Evolutionary conservation across 2,329 filamentous ascomycete genomes (phyloP), one percentile per base, ranked within the genome.

Genomic region (Colletotrichum magnum): DNA sequence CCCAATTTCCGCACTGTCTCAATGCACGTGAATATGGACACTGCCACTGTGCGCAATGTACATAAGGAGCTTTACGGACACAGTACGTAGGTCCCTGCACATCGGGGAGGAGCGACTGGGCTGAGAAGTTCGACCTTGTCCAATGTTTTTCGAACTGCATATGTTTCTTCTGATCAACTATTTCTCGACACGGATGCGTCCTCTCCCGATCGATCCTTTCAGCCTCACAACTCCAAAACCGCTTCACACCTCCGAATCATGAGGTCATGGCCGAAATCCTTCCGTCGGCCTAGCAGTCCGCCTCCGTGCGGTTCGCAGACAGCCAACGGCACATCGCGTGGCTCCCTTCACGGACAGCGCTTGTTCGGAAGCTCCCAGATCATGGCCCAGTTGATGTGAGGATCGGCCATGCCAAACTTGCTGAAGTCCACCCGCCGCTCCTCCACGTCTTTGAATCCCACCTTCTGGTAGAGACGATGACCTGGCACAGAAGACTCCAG

Each of bases 401-500:
- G 53, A 39, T 26, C 3, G 15, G 53, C 28, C 6, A 13, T 32
- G 24, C 69, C 71, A 26, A 66, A 71, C 41, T 61, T 45, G 45
- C 60, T 43, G 18, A 72, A 64, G 39, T 68, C 58, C 4, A 64
- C 26, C 18, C 24, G 52, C 5, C 45, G 21, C 21, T 61, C 58
- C 1, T 77, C 76, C 6, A 79, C 71, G 60, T 76, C 75, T n/a
- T 73, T 65, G 70, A 80, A 83, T 0, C 80, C 81, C 43, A 75
- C 75, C 71, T 76, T 79, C 63, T 76, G 74, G 60, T 83, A 83
- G 21, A 83, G 70, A 1, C 64, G 60, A 6, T 72, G 75, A 0
- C 79, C 81, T 6, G 77, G 72, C 0, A 69, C 61, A 0, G 80
- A 79, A 0, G 81, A 76, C 72, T 83, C 81, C 16, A 83, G 74